These are phyloP conservation scores for Planoprotostelium fungivorum DNA, from an alignment of 78 protist genomes.

Conservation along the genomic window DNA sequence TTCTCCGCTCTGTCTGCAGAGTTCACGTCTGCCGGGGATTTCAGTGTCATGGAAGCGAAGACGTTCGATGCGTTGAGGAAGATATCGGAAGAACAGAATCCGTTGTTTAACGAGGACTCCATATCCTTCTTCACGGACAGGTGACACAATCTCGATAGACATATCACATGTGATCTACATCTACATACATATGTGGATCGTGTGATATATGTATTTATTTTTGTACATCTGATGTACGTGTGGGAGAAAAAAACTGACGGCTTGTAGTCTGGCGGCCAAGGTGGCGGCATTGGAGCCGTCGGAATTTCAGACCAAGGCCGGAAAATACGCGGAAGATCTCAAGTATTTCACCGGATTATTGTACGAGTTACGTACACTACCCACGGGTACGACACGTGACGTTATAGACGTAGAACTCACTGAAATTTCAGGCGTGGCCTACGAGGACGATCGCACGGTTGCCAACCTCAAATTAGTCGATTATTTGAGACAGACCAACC, in stretches of 20 bases:
- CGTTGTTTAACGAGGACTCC: background rate
- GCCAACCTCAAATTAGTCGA: constrained; percentile 47
- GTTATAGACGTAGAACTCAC: too few species aligned
- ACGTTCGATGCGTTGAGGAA: background rate
- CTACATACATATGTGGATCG: too few species aligned
- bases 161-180: too few species aligned
- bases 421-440: too few species aligned
- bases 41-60: background rate
- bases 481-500: constrained; percentile 49
- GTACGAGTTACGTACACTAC: background rate
- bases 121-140: background rate
- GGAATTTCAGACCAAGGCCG: background rate
- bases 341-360: background rate
- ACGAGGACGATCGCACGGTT: constrained; percentile 54
- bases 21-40: background rate
- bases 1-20: background rate
- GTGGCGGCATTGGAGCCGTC: background rate
- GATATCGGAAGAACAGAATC: background rate
- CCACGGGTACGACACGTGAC: background rate
- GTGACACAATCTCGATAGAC: too few species aligned
- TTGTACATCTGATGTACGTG: too few species aligned
- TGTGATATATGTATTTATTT: too few species aligned
- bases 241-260: too few species aligned
- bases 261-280: background rate
- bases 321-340: background rate